Evolutionary conservation across 2,329 filamentous ascomycete species (phyloP).

Genomic region (Xylariaceae sp.): DNA sequence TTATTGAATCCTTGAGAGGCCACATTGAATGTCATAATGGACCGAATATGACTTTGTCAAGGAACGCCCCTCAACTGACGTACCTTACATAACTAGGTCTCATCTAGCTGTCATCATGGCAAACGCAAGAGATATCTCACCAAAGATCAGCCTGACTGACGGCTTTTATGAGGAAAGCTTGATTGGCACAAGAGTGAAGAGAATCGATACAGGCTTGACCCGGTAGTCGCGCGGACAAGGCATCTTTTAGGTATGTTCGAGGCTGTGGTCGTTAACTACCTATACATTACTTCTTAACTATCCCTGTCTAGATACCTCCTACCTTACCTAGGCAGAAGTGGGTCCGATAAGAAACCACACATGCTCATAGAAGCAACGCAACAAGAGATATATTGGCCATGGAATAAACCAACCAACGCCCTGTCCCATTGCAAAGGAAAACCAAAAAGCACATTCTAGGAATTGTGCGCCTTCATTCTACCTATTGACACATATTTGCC

Average conservation of each 20-base stretch:
- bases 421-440: too few relatives aligned
- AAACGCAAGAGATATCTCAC: neutral
- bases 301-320: too few relatives aligned
- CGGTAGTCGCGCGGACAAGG: constrained; percentile 9
- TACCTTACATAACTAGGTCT: neutral
- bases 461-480: too few relatives aligned
- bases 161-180: constrained; percentile 13
- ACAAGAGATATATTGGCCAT: too few relatives aligned
- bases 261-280: constrained; percentile 1
- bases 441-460: too few relatives aligned
- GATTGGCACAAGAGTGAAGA: constrained; percentile 14
- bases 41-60: neutral
- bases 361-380: too few relatives aligned
- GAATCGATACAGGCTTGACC: constrained; percentile 15
- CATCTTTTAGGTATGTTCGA: constrained; percentile 2
- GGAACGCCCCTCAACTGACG: neutral
- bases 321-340: too few relatives aligned
- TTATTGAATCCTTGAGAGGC: neutral
- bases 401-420: too few relatives aligned
- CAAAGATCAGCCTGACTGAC: constrained; percentile 1
- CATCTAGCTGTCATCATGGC: neutral
- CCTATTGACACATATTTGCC: too few relatives aligned
- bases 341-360: too few relatives aligned
- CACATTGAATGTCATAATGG: neutral
- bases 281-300: too few relatives aligned